These are phyloP conservation scores for Tetracentron sinense DNA, from an alignment of 164 flowering plant species.

Conservation along the genomic window DNA sequence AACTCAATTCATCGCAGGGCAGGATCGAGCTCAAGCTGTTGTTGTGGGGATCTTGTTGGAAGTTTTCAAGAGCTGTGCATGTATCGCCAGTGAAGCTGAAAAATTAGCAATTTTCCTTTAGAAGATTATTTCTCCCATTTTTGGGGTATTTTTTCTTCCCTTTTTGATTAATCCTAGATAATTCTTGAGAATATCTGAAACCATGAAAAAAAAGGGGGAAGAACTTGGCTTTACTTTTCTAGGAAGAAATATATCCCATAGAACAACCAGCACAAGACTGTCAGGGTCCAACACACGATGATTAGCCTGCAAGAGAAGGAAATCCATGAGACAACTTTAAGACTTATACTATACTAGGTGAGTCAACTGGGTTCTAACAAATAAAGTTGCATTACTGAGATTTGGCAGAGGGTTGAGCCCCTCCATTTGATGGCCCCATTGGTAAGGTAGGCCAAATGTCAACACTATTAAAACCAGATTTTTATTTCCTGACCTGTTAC, in stretches of 20 bases:
- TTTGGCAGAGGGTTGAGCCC: no score
- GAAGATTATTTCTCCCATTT: no score
- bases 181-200: background rate
- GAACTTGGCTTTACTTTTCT: slow-evolving; percentile 42
- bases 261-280: slow-evolving; percentile 59
- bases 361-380: no score
- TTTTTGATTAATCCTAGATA: background rate
- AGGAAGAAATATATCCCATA: slow-evolving; percentile 73
- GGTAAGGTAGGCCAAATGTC: no score
- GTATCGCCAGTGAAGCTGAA: slow-evolving; percentile 79
- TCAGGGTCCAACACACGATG: slow-evolving; percentile 62
- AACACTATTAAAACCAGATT: no score
- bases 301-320: no score
- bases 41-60: slow-evolving; percentile 66
- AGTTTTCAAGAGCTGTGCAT: slow-evolving; percentile 68
- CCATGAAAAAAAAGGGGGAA: background rate
- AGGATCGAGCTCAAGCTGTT: slow-evolving; percentile 77
- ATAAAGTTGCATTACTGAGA: no score
- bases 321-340: slow-evolving; percentile 7
- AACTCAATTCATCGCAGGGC: slow-evolving; percentile 65
- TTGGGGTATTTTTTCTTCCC: no score
- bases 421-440: no score
- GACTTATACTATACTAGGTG: no score
- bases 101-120: slow-evolving; percentile 1
- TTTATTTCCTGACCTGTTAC: no score